Evolutionary conservation across 345 rosid species (phyloP), one percentile per base, ranked within the genome.

Genomic region (Pistacia atlantica): DNA sequence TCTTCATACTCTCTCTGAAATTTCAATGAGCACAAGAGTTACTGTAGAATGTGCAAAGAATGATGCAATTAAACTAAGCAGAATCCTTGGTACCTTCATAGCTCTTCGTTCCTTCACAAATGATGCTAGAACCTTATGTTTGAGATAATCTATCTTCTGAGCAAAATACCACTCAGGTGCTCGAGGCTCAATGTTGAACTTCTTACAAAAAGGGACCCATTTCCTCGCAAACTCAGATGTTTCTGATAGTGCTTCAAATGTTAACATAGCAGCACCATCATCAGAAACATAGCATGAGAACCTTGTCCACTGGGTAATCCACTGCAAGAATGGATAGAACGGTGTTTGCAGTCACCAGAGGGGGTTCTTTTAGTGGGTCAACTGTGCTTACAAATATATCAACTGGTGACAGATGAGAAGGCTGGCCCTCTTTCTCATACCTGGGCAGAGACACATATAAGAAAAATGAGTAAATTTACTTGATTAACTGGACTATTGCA

Each of bases 151-250:
- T 18, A 91, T 82, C 84, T 84, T 90, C 74, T 83, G 88, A 25
- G 88, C 62, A 71, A 91, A 91, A 73, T 91, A 91, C 78, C 82
- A 88, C 76, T 91, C 97, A 0, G 97, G 97, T 74, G 92, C 90
- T 54, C 92, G 79, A 3, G 97, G 93, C 83, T 91, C 97, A 37
- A 91, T 86, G 75, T 67, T 84, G 73, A 84, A 87, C 66, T 88
- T 91, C 78, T 88, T 88, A 78, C 90, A 85, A 81, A 91, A 91
- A 42, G 92, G 92, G 17, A 90, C 91, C 97, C 93, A 91, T 64
- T 87, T 88, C 63, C 84, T 86, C 33, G 97, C 92, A 80, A 91
- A 91, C 67, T 90, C 90, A 20, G 90, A 84, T n/a, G 93, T 87
- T 76, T 91, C 92, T 11, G 90, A 82, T 8, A 91, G 72, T 7